Evolutionary conservation across 108 stramenopile genomes (phyloP), one percentile per base, ranked within the genome.

Genomic region (Pseudonitzschia multiseries): DNA sequence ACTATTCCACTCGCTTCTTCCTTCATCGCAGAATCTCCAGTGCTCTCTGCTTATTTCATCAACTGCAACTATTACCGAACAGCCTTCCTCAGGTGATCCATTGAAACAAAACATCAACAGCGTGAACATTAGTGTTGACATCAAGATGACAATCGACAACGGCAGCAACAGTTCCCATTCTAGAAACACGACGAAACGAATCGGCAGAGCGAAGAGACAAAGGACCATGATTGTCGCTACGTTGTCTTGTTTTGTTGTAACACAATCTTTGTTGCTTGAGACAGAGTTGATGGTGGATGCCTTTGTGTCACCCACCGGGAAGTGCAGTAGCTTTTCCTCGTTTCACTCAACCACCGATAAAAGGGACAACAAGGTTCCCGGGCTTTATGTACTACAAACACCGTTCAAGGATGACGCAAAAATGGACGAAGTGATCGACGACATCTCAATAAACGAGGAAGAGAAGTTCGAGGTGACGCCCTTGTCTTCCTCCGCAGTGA

Each of bases 211-310:
- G 20, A 56, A 56, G 20, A 9, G 54, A 26, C 13, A 10, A 22
- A 22, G 54, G 31, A 62, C 61, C 9, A 62, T 33, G 32, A 62
- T 62, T 41, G 32, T 62, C 12, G 40, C 36, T 5, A 62, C 61
- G 32, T 6, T 62, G 32, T 31, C 36, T 41, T 33, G 61, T 62
- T 62, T 62, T 21, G 61, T 17, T 2, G 3, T 33, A 33, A 33
- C 40, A 14, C 32, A 62, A 40, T 62, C 61, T 13, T 33, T 62
- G n/a, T 62, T 41, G 14, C 32, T 62, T 33, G 61, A 62, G 36
- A 40, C 61, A 33, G 32, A 62, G 4, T 17, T 33, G 12, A 31
- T 62, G 61, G 61, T 62, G 2, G 29, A 33, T 33, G 61, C 61
- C 6, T 62, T 62, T 21, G 61, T 62, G 20, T 20, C 61, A 10